Conservation (phyloP, 768 basidiomycete species). For the Hebeloma cylindrosporum region DNA sequence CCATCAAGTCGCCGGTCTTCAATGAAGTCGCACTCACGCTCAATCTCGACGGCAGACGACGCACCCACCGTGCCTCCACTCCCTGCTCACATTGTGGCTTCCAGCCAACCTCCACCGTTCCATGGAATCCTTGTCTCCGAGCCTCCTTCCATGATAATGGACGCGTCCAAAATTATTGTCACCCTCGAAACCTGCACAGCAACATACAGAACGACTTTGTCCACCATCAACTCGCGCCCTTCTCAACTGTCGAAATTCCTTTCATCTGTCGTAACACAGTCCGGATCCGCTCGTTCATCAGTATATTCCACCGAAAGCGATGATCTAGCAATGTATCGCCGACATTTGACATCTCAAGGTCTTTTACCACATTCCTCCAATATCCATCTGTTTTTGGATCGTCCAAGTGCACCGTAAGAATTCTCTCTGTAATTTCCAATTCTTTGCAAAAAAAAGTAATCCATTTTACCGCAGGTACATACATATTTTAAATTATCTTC, state of each 20-base stretch:
- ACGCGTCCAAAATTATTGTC: slow-evolving; percentile 64
- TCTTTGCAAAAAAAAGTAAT: background rate
- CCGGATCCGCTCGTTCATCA: slow-evolving; percentile 51
- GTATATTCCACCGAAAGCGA: slow-evolving; percentile 55
- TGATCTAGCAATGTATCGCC: slow-evolving; percentile 55
- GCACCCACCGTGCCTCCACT: slow-evolving; percentile 49
- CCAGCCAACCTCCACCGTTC: slow-evolving; percentile 58
- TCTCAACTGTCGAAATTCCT: slow-evolving; percentile 66
- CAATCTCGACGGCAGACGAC: slow-evolving; percentile 37
- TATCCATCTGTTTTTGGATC: slow-evolving; percentile 77
- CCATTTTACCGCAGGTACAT: slow-evolving; percentile 49
- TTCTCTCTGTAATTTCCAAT: slow-evolving; percentile 17
- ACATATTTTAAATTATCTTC: slow-evolving; percentile 72
- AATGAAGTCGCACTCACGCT: slow-evolving; percentile 32
- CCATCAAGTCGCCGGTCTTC: slow-evolving; percentile 41
- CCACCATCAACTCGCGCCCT: slow-evolving; percentile 65
- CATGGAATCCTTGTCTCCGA: slow-evolving; percentile 65
- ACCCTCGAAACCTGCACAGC: slow-evolving; percentile 72
- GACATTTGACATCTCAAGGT: slow-evolving; percentile 64
- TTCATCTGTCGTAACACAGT: slow-evolving; percentile 39
- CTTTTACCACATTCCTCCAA: slow-evolving; percentile 44
- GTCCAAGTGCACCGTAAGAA: slow-evolving; percentile 80
- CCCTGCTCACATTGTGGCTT: slow-evolving; percentile 42
- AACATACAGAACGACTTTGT: slow-evolving; percentile 63
- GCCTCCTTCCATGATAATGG: slow-evolving; percentile 45